Base-by-base conservation (phyloP, 139 green algal species). In the Chlamydomonas schloesseri region DNA sequence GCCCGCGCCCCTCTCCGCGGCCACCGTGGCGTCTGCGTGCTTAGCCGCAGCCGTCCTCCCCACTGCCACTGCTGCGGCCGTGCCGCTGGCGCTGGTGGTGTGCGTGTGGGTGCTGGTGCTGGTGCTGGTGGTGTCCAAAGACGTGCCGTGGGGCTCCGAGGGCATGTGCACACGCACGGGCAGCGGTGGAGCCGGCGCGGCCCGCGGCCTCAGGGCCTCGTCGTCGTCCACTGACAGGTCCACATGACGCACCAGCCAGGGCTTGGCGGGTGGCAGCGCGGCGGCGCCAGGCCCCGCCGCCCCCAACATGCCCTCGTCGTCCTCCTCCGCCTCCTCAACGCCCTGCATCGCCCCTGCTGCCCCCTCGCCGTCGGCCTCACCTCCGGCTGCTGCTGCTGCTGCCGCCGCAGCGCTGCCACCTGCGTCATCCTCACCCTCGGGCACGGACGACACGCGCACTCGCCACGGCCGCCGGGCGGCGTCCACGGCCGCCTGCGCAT, bases 161-260 rank as follows among this genome's bases (percentile, higher is more conserved):
- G 20, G 55, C 17, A 24, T 24, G 18, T 21, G 55, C 55, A 24
- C 55, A 8, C 18, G 55, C 55, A 2, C 55, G 11, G 17, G 17
- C 8, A 23, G 3, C 18, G 18, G 18, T 3, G 15, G 23, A 1
- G 60, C 60, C 8, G 60, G 18, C 24, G 1, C 3, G 60, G 24
- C 23, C 20, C 21, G 60, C 60, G 8, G 24, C n/a, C 11, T 18
- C 13, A 24, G 64, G 11, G 29, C 15, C 29, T 14, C 31, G 37
- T 84, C 37, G 13, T 83, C 47, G 10, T 26, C 64, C n/a, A 15
- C 62, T 11, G 78, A 74, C 29, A 33, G 24, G 0, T 65, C 42
- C 42, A 84, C 18, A 17, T 84, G 78, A n/a, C 47, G 64, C 34
- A 84, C 78, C 31, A 55, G 78, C 78, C 78, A 84, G 2, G 78